Percentiles rank a stretch among this genome's conserved stretches.
phyloP scores from a whole-genome alignment of 192 early-diverging fungal genomes.

The Dissophora globulifera region DNA sequence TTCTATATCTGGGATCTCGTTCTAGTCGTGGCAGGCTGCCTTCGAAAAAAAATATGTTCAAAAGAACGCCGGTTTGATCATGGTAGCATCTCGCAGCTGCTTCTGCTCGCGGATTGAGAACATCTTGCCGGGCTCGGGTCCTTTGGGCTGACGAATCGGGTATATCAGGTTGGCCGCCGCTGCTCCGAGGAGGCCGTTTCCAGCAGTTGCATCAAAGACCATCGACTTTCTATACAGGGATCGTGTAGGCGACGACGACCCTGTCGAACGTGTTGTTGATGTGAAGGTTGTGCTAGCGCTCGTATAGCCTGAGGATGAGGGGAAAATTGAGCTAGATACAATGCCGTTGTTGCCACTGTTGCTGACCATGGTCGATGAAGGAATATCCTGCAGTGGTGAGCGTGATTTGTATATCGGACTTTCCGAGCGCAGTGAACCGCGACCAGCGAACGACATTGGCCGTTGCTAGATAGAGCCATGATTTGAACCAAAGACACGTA shows the following conservation, averaged over 20 bases:
- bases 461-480: too few relatives aligned
- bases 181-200: conserved; percentile 7
- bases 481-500: too few relatives aligned
- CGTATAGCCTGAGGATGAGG: too few relatives aligned
- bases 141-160: conserved; percentile 78
- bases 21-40: background rate
- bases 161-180: conserved; percentile 69
- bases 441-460: conserved; percentile 49
- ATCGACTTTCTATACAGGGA: conserved; percentile 65
- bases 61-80: conserved; percentile 48
- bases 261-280: conserved; percentile 40
- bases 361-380: conserved; percentile 9
- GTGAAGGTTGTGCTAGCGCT: conserved; percentile 52
- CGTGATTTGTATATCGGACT: conserved; percentile 43
- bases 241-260: conserved; percentile 58
- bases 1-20: background rate
- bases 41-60: background rate
- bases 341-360: background rate
- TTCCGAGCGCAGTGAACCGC: conserved; percentile 40
- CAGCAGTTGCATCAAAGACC: conserved; percentile 58
- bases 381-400: conserved; percentile 29
- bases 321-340: conserved; percentile 7
- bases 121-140: conserved; percentile 77
- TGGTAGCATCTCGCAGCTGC: conserved; percentile 45
- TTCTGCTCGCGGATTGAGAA: conserved; percentile 70